Conservation (phyloP, 2,329 filamentous ascomycete genomes). For the Parafenestella ontariensis region DNA sequence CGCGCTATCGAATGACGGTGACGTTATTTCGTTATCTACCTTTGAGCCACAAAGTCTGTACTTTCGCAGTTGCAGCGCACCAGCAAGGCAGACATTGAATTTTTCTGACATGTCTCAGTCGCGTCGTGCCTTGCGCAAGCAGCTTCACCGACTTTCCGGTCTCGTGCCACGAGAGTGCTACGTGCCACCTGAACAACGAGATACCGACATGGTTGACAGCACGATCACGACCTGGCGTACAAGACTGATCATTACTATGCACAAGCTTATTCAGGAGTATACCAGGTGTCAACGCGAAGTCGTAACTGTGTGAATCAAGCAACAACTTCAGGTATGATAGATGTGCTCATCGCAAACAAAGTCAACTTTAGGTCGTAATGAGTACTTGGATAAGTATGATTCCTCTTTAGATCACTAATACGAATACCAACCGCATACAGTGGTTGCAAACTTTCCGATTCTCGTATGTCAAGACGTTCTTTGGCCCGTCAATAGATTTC, state of each 20-base stretch:
- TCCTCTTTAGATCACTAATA: too few species aligned
- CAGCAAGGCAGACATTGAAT: not conserved
- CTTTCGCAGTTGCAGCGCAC: not conserved
- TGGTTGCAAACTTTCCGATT: too few species aligned
- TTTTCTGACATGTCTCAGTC: not conserved
- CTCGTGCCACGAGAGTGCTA: not conserved
- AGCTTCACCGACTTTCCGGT: constrained; percentile 1
- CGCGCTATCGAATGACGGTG: not conserved
- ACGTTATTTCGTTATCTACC: not conserved
- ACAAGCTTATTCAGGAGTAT: not conserved
- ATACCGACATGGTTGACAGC: not conserved
- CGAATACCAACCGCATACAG: too few species aligned
- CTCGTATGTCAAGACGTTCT: not conserved
- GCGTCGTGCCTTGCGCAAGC: constrained; percentile 9
- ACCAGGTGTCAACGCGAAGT: not conserved
- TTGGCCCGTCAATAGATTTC: not conserved
- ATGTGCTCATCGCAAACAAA: too few species aligned
- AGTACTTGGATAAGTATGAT: too few species aligned
- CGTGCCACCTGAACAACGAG: not conserved
- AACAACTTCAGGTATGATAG: too few species aligned
- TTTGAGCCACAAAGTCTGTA: not conserved
- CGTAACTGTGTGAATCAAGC: not conserved
- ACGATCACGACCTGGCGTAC: not conserved
- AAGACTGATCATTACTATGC: not conserved
- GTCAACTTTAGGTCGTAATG: too few species aligned